Percentiles rank a stretch among this genome's conserved stretches.
These are phyloP conservation scores for Saccharomycopsis hybrid DNA, from an alignment of 1,139 yeast genomes.

Conservation along the genomic window DNA sequence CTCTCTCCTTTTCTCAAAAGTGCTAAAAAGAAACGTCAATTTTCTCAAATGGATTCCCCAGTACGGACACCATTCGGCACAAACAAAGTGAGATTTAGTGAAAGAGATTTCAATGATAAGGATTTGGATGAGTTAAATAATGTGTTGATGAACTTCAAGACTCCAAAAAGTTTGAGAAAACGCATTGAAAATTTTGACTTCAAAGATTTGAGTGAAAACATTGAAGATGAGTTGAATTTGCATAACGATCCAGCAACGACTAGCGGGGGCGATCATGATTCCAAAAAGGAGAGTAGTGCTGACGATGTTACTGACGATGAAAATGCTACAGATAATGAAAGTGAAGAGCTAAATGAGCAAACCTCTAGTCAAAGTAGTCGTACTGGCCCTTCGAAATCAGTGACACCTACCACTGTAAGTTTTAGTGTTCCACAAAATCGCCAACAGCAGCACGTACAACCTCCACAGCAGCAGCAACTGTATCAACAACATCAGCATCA, in stretches of 20 bases:
- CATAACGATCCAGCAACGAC: background rate
- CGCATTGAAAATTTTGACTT: slow-evolving; percentile 5
- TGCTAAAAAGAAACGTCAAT: slow-evolving; percentile 6
- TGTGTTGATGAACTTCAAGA: slow-evolving; percentile 16
- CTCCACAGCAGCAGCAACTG: background rate
- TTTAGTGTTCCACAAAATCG: background rate
- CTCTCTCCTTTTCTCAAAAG: slow-evolving; percentile 13
- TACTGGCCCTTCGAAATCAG: background rate
- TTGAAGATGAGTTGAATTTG: slow-evolving; percentile 9
- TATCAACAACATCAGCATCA: too few relatives aligned
- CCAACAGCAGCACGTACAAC: slow-evolving; percentile 1
- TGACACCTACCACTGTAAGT: background rate
- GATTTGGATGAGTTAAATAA: slow-evolving; percentile 6
- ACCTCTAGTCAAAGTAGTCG: background rate
- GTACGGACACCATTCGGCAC: slow-evolving; percentile 11
- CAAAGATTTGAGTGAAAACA: slow-evolving; percentile 1
- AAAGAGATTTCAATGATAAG: background rate
- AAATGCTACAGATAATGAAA: slow-evolving; percentile 3
- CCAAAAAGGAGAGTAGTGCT: background rate
- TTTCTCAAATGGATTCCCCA: slow-evolving; percentile 14
- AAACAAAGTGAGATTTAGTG: background rate
- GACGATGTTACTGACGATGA: slow-evolving; percentile 3
- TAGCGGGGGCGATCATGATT: background rate
- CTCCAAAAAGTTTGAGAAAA: slow-evolving; percentile 16
- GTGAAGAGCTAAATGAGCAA: background rate